phyloP scores from a whole-genome alignment of 2,329 filamentous ascomycete species.

The Aspergillus sp. region DNA sequence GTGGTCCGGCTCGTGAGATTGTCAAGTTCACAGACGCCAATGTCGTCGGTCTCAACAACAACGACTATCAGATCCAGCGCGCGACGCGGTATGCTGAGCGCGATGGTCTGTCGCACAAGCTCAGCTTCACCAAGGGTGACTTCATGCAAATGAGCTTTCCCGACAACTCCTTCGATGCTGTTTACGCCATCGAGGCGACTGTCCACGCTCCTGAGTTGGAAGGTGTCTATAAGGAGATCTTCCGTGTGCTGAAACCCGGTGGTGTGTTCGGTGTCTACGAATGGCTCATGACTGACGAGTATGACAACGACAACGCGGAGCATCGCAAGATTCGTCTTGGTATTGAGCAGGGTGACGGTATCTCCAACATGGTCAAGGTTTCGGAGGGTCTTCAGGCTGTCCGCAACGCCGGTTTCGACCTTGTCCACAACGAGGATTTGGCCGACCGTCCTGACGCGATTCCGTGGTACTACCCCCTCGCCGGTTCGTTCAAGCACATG shows the following conservation, averaged over 20 bases:
- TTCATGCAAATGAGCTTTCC: constrained; percentile 99
- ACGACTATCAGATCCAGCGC: constrained; percentile 96
- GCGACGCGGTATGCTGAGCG: constrained; percentile 78
- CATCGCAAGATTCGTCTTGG: constrained; percentile 88
- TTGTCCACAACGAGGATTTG: constrained; percentile 79
- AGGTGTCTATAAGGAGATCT: constrained; percentile 91
- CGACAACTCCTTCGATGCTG: constrained; percentile 84
- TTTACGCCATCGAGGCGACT: constrained; percentile 96
- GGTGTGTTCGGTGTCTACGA: constrained; percentile 96
- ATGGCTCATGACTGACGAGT: constrained; percentile 96
- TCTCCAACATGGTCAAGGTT: constrained; percentile 92
- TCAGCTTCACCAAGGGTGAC: constrained; percentile 86
- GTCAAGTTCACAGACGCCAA: constrained; percentile 90
- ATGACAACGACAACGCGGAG: constrained; percentile 78
- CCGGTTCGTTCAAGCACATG: constrained; percentile 78
- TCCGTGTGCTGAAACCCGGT: constrained; percentile 90
- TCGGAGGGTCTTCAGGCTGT: constrained; percentile 76
- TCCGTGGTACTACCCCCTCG: constrained; percentile 92
- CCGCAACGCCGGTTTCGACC: constrained; percentile 76
- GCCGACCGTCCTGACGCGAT: constrained; percentile 66
- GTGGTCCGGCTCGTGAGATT: constrained; percentile 90
- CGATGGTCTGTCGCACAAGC: constrained; percentile 71
- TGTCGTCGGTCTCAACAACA: constrained; percentile 93
- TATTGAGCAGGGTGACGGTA: constrained; percentile 93
- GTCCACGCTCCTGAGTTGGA: constrained; percentile 86